Evolutionary conservation across 2,329 filamentous ascomycete species (phyloP).

Genomic region (Graphilbum fragrans): DNA sequence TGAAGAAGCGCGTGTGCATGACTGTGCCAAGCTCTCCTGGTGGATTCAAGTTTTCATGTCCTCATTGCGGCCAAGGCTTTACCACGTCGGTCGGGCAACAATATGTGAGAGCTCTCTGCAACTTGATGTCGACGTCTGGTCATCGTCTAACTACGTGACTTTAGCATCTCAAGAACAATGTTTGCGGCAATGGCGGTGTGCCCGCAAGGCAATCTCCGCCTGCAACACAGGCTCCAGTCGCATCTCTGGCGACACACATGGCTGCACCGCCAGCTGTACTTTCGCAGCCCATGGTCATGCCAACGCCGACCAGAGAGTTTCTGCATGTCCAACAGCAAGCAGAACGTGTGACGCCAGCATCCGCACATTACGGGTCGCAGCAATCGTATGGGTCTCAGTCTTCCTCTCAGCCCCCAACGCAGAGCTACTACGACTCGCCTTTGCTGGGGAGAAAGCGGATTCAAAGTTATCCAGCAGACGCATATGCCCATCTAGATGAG

Average conservation of each 20-base stretch:
- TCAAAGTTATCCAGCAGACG: slow-evolving; percentile 15
- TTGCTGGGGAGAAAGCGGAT: background rate
- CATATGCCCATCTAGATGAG: slow-evolving; percentile 31
- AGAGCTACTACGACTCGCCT: background rate
- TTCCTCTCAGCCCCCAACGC: too few species aligned
- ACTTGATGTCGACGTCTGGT: background rate
- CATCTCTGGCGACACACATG: background rate
- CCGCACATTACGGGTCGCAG: too few species aligned
- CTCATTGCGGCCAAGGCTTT: slow-evolving; percentile 33
- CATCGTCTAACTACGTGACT: slow-evolving; percentile 1
- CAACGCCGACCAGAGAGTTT: too few species aligned
- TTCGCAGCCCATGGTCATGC: too few species aligned
- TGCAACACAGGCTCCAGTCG: background rate
- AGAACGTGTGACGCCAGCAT: too few species aligned
- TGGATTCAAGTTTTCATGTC: slow-evolving; percentile 26
- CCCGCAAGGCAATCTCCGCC: background rate
- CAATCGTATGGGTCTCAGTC: too few species aligned
- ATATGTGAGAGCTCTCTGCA: slow-evolving; percentile 22
- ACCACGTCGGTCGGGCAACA: slow-evolving; percentile 24
- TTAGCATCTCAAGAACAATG: slow-evolving; percentile 26
- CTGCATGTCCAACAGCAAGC: too few species aligned
- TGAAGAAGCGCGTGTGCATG: slow-evolving; percentile 21
- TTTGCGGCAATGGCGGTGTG: slow-evolving; percentile 28
- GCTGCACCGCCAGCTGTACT: too few species aligned
- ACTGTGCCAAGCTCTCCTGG: slow-evolving; percentile 11